Base-by-base conservation (phyloP, 306 rosid genomes). In the Erythrophleum fordii region DNA sequence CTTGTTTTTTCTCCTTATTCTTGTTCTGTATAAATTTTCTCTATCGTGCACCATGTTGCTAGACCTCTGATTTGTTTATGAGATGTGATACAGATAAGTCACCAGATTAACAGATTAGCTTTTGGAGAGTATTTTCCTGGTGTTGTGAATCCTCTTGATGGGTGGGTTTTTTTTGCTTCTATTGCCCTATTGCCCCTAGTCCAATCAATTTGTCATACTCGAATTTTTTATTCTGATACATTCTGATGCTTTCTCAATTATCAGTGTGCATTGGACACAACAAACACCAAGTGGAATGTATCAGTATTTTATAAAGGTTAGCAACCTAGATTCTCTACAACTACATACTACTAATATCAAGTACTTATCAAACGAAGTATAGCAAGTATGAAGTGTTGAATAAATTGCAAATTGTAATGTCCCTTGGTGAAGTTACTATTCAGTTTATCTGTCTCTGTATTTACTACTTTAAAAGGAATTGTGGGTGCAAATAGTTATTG, bases 281-380 rank as follows among this genome's bases (percentile, higher is more conserved):
- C 59, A 82, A 78, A 61, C 94, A 29, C 98, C 97, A 44, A 90
- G 87, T 85, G 97, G 93, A 76, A 96, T 92, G 97, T 96, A 96
- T 83, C 98, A 93, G 71, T 96, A 96, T 77, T 96, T 96, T 86
- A 96, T 96, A 85, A 96, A 96, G 99, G 99, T 93, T 73, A 76
- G 92, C 80, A 20, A 42, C 69, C 64, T 35, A 73, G 28, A 55
- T 41, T 55, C 74, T 55, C 71, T 55, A 23, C 69, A 4, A 35
- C 79, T 81, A 61, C 81, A n/a, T 28, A 10, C 31, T 65, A 75
- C 80, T 74, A 53, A 52, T 29, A 44, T 73, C 11, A 51, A 58
- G 22, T 48, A n/a, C 46, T 58, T 45, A 13, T 68, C 66, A 31
- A 23, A 71, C 5, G 18, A 51, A 29, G 81, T 48, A 17, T n/a